Percentiles rank a stretch among this genome's conserved stretches.
Conservation (phyloP, 148 eudicot genomes). For the Camellia japonica region DNA sequence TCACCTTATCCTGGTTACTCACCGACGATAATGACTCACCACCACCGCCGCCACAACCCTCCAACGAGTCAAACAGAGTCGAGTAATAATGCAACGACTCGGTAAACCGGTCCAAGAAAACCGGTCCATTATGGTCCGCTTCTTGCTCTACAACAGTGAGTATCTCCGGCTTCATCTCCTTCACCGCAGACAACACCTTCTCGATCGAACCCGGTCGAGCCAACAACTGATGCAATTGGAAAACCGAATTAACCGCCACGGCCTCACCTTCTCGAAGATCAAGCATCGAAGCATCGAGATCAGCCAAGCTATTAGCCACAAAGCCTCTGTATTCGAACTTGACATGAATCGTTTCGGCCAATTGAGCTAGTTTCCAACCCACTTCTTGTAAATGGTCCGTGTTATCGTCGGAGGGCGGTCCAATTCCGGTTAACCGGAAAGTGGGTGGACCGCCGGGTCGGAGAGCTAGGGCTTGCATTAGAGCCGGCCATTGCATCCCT, state of each 20-base stretch:
- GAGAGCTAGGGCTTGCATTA: constrained; percentile 65
- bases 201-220: constrained; percentile 44
- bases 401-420: constrained; percentile 54
- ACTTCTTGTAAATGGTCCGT: constrained; percentile 59
- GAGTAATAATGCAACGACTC: constrained; percentile 75
- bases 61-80: constrained; percentile 68
- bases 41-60: constrained; percentile 28
- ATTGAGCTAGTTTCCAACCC: constrained; percentile 62
- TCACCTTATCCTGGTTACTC: constrained; percentile 42
- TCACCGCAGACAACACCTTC: constrained; percentile 42
- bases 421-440: constrained; percentile 65
- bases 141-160: constrained; percentile 71
- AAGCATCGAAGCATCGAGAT: constrained; percentile 43
- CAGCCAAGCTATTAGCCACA: constrained; percentile 49
- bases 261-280: constrained; percentile 36
- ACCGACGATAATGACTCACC: neutral
- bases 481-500: constrained; percentile 87
- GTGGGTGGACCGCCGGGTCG: constrained; percentile 62
- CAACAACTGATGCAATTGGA: constrained; percentile 60
- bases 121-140: constrained; percentile 58
- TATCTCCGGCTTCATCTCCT: constrained; percentile 53
- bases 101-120: constrained; percentile 65
- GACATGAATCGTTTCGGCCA: constrained; percentile 55
- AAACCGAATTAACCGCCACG: constrained; percentile 64
- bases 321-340: constrained; percentile 60